These are phyloP conservation scores for Talaromyces sp. DNA, from an alignment of 2,329 filamentous ascomycete genomes.

Conservation along the genomic window DNA sequence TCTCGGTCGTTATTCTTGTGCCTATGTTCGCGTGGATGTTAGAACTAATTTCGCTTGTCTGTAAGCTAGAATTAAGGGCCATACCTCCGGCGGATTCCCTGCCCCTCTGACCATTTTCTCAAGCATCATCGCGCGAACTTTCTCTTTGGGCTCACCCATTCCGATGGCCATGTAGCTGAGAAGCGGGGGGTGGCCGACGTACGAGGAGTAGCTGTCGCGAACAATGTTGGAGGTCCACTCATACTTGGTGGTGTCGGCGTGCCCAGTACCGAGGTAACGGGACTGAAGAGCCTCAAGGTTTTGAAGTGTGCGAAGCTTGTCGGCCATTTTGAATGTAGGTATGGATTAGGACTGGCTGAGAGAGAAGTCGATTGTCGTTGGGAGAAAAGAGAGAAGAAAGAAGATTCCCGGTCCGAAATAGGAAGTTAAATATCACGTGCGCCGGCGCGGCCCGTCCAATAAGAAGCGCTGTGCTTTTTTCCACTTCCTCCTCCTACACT, in stretches of 20 bases:
- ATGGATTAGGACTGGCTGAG: background rate
- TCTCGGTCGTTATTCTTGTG: conserved; percentile 7
- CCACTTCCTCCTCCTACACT: background rate
- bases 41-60: background rate
- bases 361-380: background rate
- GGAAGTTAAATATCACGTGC: background rate
- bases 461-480: background rate
- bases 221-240: conserved; percentile 96
- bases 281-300: conserved; percentile 96
- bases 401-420: background rate
- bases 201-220: conserved; percentile 85
- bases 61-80: conserved; percentile 7
- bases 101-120: conserved; percentile 66
- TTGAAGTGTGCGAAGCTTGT: conserved; percentile 95
- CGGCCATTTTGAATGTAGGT: conserved; percentile 55
- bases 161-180: conserved; percentile 86
- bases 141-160: conserved; percentile 76
- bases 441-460: background rate
- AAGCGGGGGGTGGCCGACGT: conserved; percentile 83
- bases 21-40: background rate
- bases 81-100: conserved; percentile 60
- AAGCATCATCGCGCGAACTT: conserved; percentile 73
- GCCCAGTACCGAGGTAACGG: conserved; percentile 91
- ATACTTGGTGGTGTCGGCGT: conserved; percentile 94
- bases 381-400: background rate